Base-by-base conservation (phyloP, 148 eudicot genomes). In the Nepenthes gracilis region DNA sequence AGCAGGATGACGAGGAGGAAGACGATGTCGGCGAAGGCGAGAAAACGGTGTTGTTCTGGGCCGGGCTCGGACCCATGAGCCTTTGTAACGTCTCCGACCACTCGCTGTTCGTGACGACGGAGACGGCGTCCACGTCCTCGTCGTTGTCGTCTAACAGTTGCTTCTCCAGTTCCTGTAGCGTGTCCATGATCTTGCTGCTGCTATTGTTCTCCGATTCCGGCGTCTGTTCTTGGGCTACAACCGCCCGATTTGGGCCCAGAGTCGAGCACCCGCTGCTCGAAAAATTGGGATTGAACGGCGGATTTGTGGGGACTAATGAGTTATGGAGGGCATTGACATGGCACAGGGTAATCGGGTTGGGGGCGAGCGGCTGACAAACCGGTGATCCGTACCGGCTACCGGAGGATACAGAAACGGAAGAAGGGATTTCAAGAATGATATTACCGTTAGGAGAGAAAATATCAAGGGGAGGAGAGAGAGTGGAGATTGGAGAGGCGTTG, bases 51-150 rank as follows among this genome's bases (percentile, higher is more conserved):
- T 57, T 72, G 63, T 52, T 62, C 37, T 59, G 54, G 38, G 55
- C 63, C 6, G 64, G 61, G 36, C 63, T 67, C 47, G 36, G 74
- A 35, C 54, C 51, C 47, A 85, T 72, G 8, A 86, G 78, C 55
- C 70, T 75, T 62, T 84, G 87, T 36, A 82, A 77, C 57, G 96
- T 82, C 6, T 85, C 95, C 12, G 96, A 93, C 95, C 96, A 93
- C 55, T 88, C 95, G 62, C 77, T 85, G 81, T 84, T 81, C 1
- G 91, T 86, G 3, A 94, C 68, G 2, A 67, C 86, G 1, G 98
- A 92, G 10, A 79, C 83, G 4, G 71, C 75, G 5, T 85, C 88
- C 40, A 37, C 64, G 9, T 81, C 84, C 6, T 80, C 79, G 4
- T 80, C 84, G 55, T 84, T 78, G 59, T 92, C 98, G 54, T 78